Conservation (phyloP, 2,329 filamentous ascomycete genomes). For the Scytalidium lignicola region DNA sequence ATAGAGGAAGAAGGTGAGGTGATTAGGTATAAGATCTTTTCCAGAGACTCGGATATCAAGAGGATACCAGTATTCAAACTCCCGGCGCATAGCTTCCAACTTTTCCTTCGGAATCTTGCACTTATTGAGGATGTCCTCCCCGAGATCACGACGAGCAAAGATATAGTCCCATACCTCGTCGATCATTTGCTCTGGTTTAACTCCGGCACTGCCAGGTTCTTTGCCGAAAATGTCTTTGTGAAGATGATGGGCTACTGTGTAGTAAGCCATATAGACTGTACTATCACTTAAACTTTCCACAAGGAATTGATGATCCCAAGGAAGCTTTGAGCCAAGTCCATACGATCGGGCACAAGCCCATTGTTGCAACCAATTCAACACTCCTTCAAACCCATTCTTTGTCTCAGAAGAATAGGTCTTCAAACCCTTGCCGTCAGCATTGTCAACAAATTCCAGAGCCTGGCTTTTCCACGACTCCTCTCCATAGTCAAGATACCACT, state of each 20-base stretch:
- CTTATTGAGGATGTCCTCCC: constrained; percentile 56
- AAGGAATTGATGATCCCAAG: constrained; percentile 86
- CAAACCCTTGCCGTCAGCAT: constrained; percentile 60
- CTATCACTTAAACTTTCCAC: constrained; percentile 91
- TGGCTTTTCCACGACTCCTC: constrained; percentile 79
- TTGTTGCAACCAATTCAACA: constrained; percentile 86
- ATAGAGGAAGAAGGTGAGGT: constrained; percentile 94
- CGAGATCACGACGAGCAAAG: constrained; percentile 70
- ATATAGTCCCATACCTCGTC: constrained; percentile 97
- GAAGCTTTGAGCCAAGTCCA: constrained; percentile 87
- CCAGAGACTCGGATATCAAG: constrained; percentile 83
- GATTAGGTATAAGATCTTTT: constrained; percentile 90
- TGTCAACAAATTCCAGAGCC: constrained; percentile 67
- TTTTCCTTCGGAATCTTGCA: constrained; percentile 69
- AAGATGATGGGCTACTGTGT: constrained; percentile 61
- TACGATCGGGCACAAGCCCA: constrained; percentile 94
- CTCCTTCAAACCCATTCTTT: constrained; percentile 75
- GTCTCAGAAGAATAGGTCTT: constrained; percentile 78
- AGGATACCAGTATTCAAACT: constrained; percentile 97
- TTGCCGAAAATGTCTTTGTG: constrained; percentile 85
- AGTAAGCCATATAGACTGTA: constrained; percentile 87
- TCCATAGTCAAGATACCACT: constrained; percentile 98
- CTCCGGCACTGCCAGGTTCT: constrained; percentile 58
- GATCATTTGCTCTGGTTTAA: constrained; percentile 81
- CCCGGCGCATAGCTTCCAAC: constrained; percentile 76